Evolutionary conservation across 2,329 filamentous ascomycete species (phyloP), one percentile per base, ranked within the genome.

Genomic region (Aspergillus sp.): DNA sequence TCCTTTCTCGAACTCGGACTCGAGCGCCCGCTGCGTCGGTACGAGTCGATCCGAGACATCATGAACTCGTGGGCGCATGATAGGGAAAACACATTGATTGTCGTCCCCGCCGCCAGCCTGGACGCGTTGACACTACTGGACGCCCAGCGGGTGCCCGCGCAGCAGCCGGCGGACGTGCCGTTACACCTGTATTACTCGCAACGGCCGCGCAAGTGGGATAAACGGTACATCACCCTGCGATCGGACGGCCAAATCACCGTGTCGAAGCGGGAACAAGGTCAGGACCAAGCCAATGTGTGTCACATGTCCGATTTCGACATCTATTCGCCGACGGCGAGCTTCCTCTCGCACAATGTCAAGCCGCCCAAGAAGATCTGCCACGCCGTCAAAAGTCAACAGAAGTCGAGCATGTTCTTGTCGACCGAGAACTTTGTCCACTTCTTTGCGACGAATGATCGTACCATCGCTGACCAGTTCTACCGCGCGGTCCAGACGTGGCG

Each of bases 21-120:
- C 2, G 89, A 95, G 69, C 85, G 93, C 36, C 88, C 89, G 1
- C 74, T 97, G 21, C 87, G 93, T 38, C 86, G 85, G 36, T 97
- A 96, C 67, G 93, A 97, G 74, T 85, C 84, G 56, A 82, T 97
- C 29, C 84, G 90, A 54, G 90, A 96, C 64, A 83, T 96, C 19
- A 83, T 97, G 81, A 95, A 96, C 69, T 95, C 91, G 0, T 97
- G 93, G 93, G 89, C 96, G 55, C 79, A 81, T 41, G 91, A 96
- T 68, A 78, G 81, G 2, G 87, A 91, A 61, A 94, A 96, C 64
- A 79, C 81, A 6, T 77, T 97, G 13, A 74, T 88, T 16, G 79
- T 97, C 19, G 74, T 87, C 50, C 79, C 86, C 13, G 77, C 81
- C 2, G 80, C 85, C 5, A 85, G 88, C 51, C 61, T 71, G 10